Evolutionary conservation across 768 basidiomycete genomes (phyloP), one percentile per base, ranked within the genome.

Genomic region (Solioccasus polychromus): DNA sequence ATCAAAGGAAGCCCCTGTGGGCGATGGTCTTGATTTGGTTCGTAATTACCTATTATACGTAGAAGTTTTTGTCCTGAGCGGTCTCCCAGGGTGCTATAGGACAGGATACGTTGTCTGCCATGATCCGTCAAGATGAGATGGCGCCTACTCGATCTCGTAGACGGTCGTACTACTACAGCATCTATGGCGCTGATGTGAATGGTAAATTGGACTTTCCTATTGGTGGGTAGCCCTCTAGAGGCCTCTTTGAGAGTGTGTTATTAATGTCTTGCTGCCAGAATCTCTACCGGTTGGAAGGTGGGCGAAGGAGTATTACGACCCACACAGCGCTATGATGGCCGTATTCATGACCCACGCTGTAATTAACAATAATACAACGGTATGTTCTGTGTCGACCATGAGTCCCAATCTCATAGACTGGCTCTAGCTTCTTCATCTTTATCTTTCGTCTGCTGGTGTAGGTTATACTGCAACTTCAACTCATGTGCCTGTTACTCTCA

Each of bases 101-200:
- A 15, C 85, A 88, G 52, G 86, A 89, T 55, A 79, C 85, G 7
- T 69, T 89, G 32, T 76, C 79, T 41, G 68, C 76, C 15, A 86
- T 87, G 82, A 88, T 89, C 55, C 75, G 80, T 30, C 80, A 82
- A 41, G 87, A 89, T 51, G 87, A 88, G 63, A 66, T 77, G 49
- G 68, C 75, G 19, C 82, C 83, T 8, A 64, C 71, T 23, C 77
- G 83, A 35, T 71, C 77, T 25, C 70, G 83, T 22, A 72, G 84
- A 48, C 68, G 85, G 48, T 73, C 75, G 41, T 76, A 76, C 54
- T 76, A 74, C 53, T 74, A 72, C 48, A 66, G 60, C 31, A 58
- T 64, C 5, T 64, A 65, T 34, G 60, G 60, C 45, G 70, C 71
- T 44, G 68, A 72, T 58, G 54, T 54, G 26, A 66, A 70, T 23